These are phyloP conservation scores for Solanum hybrid DNA, from an alignment of 305 asterid genomes.

Conservation along the genomic window DNA sequence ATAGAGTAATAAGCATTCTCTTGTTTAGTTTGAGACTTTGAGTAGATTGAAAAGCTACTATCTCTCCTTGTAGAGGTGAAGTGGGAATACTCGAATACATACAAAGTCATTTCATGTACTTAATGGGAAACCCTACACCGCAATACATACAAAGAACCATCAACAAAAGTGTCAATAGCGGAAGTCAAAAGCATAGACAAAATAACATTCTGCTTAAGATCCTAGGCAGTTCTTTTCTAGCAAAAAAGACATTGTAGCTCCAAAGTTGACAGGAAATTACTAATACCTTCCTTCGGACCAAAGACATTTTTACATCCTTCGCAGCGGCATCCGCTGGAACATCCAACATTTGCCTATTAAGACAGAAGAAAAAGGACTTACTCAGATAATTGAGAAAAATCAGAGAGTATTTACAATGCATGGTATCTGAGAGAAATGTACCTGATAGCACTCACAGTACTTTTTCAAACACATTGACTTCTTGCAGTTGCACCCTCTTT, in stretches of 20 bases:
- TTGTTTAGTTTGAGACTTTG: neutral
- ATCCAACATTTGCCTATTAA: constrained; percentile 64
- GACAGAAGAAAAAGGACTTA: neutral
- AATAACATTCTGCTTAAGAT: neutral
- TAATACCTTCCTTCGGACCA: constrained; percentile 64
- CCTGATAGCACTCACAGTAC: constrained; percentile 92
- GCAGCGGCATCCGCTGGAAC: constrained; percentile 79
- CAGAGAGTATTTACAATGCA: neutral
- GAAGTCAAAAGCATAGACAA: neutral
- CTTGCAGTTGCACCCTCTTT: constrained; percentile 80
- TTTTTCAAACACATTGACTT: constrained; percentile 76
- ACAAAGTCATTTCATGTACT: neutral
- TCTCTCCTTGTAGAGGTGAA: neutral
- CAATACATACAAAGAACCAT: neutral
- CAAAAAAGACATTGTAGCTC: neutral
- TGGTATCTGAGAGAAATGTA: constrained; percentile 8
- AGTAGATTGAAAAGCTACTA: neutral
- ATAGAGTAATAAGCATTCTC: neutral
- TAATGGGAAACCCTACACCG: neutral
- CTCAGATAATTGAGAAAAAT: neutral
- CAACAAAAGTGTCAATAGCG: neutral
- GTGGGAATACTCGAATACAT: neutral
- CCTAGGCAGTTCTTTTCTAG: neutral
- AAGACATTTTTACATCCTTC: constrained; percentile 66
- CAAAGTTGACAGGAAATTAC: neutral